Evolutionary conservation across 129 eudicot genomes (phyloP), one percentile per base, ranked within the genome.

Genomic region (Smallanthus sonchifolius): DNA sequence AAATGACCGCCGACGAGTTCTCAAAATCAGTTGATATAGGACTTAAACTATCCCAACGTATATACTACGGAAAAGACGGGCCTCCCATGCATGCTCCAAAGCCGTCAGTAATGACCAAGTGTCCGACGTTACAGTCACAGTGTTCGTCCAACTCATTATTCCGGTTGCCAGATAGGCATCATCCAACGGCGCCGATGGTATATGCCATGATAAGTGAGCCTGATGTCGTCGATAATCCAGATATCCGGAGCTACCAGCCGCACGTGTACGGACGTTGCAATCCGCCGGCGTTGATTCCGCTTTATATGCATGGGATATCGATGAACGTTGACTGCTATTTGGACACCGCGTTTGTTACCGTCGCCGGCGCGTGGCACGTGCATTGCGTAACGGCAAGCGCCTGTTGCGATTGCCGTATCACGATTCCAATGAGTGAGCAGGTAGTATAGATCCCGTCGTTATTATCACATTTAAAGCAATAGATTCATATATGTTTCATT

Each of bases 241-340:
- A 94, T 38, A 80, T 94, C 32, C 85, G 83, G 77, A 94, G 97
- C 80, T 94, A 94, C 83, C 99, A 94, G 84, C 99, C 99, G 59
- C 86, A 91, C 57, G 99, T 91, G 6, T 82, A 88, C 74, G 97
- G 98, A 14, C 72, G 85, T 44, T 90, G 92, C 60, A 83, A 86
- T 4, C 92, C 97, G 39, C 93, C 97, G 67, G 98, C 87, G 55
- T 42, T 93, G 82, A 93, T 93, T 63, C 97, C 98, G 35, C 74
- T 93, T 39, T 91, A 90, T 30, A 86, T 93, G 98, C 83, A 84
- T 15, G 92, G 71, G 48, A 77, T 93, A 38, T 59, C 74, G 48
- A 77, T 88, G 91, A 84, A 81, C 59, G 83, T 90, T 5, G 93
- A 90, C 9, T 90, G 97, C 64, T 81, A 62, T 43, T 67, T 93